phyloP scores from a whole-genome alignment of 2,329 filamentous ascomycete species.

The Xylariomycetidae sp. region DNA sequence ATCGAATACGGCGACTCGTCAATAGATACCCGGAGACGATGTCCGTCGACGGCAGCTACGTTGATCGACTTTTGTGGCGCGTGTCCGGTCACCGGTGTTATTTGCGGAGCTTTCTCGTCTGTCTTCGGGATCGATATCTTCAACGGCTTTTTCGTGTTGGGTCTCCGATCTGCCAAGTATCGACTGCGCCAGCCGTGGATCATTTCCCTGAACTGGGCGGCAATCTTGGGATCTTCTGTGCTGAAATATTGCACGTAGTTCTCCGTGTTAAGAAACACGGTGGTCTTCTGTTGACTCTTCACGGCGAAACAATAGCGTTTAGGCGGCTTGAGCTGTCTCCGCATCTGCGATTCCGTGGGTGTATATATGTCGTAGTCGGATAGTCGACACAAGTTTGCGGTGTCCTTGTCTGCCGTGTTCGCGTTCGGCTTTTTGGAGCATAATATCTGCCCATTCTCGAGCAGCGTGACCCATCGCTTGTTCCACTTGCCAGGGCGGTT shows the following conservation, averaged over 20 bases:
- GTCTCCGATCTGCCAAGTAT: conserved; percentile 72
- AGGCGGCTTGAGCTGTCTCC: conserved; percentile 71
- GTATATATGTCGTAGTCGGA: conserved; percentile 91
- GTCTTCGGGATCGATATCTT: conserved; percentile 22
- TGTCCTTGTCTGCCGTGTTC: conserved; percentile 57
- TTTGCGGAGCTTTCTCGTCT: conserved; percentile 25
- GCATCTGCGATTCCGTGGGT: conserved; percentile 61
- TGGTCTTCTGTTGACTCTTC: conserved; percentile 86
- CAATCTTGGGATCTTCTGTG: conserved; percentile 63
- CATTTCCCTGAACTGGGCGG: conserved; percentile 61
- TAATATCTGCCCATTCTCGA: conserved; percentile 64
- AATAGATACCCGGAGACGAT: conserved; percentile 34
- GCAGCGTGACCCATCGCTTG: conserved; percentile 73
- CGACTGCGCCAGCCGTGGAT: conserved; percentile 85
- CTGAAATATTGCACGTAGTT: conserved; percentile 93
- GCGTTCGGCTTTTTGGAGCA: conserved; percentile 65
- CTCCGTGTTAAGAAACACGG: conserved; percentile 72
- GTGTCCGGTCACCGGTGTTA: conserved; percentile 19
- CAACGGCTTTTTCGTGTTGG: conserved; percentile 26
- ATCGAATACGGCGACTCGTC: conserved; percentile 55
- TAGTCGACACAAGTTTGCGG: conserved; percentile 69
- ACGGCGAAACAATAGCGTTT: conserved; percentile 82
- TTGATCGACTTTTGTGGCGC: conserved; percentile 25
- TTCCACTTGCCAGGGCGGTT: conserved; percentile 81
- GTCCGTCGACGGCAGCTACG: conserved; percentile 26